Base-by-base conservation (phyloP, 192 early-diverging fungal genomes). In the Cladochytrium replicatum region DNA sequence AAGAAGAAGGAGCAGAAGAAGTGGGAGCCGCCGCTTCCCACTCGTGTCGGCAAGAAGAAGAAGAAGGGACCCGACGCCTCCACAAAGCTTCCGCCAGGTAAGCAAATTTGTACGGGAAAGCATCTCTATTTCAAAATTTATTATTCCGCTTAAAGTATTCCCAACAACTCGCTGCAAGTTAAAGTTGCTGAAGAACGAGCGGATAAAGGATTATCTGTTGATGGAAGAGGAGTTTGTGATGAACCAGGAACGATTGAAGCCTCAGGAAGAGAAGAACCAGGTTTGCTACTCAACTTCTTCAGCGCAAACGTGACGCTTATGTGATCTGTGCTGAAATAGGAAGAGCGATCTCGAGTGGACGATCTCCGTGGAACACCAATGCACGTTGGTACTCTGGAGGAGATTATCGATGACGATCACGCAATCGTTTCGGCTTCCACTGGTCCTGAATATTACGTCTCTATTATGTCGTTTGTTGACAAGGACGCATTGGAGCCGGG, bases 331-430 rank as follows among this genome's bases (percentile, higher is more conserved):
- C 15, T 52, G 6, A 68, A 66, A 30, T 70, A 90, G 69, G 94
- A 94, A 67, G 94, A 96, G 64, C 82, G 96, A 46, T 83, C 87
- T 29, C 77, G 85, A 38, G 88, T 99, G 0, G 96, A 99, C 55
- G 88, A 92, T 67, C 68, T 99, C 38, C 84, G 96, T 42, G 96
- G 96, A 9, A 87, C 84, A 27, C 96, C 96, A 8, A 99, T 99
- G 94, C 74, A 82, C 29, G 91, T 97, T 2, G 93, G 96, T 5
- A 80, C 84, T 0, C 74, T 99, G 25, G 96, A 99, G 62, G 96
- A 99, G 57, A 96, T 99, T 46, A 95, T 99, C 70, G 96, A 99
- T 61, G 96, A 99, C 55, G 88, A 99, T 67, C 96, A 99, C 52
- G 96, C 90, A 29, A 99, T 99, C 63, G 85, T 99, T 30, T 92